phyloP scores from a whole-genome alignment of 1,139 yeast species.

The Nematodospora anomalae region DNA sequence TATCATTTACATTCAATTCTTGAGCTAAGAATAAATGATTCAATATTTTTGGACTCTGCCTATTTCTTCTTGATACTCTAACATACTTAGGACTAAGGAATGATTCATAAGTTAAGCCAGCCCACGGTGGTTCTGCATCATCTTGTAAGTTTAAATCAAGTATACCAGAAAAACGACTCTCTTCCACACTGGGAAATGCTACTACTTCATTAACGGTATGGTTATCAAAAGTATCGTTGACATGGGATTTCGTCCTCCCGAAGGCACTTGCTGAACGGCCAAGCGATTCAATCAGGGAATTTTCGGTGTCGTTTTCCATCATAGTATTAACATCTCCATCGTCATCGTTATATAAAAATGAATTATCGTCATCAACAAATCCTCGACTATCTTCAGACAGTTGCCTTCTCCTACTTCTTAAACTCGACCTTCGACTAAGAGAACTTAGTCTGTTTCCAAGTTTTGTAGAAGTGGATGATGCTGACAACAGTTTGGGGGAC shows the following conservation, averaged over 20 bases:
- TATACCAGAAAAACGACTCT: constrained; percentile 8
- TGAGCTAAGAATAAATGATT: constrained; percentile 76
- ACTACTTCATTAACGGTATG: constrained; percentile 16
- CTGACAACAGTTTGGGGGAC: neutral
- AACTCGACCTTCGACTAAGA: constrained; percentile 6
- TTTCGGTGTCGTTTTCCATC: constrained; percentile 13
- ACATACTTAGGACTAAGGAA: constrained; percentile 55
- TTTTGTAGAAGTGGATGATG: constrained; percentile 4
- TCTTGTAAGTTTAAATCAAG: constrained; percentile 4
- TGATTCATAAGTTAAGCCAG: constrained; percentile 38
- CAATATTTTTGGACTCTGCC: constrained; percentile 44
- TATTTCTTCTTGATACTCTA: constrained; percentile 46
- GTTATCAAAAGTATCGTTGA: constrained; percentile 13
- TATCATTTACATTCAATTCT: constrained; percentile 47
- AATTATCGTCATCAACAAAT: constrained; percentile 14
- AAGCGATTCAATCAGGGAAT: constrained; percentile 12
- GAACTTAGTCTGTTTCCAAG: neutral
- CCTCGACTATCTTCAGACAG: constrained; percentile 4
- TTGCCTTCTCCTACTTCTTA: constrained; percentile 3
- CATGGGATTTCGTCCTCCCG: constrained; percentile 3
- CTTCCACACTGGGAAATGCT: constrained; percentile 14
- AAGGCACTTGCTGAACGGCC: constrained; percentile 3
- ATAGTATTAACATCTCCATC: constrained; percentile 12
- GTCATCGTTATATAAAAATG: constrained; percentile 16
- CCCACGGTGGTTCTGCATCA: constrained; percentile 28